Conservation (phyloP, 805 yeast genomes). For the Saccharomycopsis lassenensis region DNA sequence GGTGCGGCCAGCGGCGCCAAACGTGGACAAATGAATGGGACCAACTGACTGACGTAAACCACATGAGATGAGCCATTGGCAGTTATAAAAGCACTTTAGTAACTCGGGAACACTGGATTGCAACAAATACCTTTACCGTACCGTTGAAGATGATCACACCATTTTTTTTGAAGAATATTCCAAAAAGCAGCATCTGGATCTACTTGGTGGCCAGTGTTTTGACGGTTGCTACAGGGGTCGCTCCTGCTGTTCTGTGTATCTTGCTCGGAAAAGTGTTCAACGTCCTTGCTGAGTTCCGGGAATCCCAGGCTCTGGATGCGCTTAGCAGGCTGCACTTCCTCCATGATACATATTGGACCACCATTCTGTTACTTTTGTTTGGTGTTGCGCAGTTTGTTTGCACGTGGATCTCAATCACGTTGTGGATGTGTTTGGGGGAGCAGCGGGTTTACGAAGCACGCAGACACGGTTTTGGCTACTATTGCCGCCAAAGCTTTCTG, state of each 20-base stretch:
- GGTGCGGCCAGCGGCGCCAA: background rate
- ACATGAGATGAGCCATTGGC: background rate
- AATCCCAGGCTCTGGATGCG: background rate
- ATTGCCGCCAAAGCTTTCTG: slow-evolving; percentile 35
- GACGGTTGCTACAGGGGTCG: slow-evolving; percentile 42
- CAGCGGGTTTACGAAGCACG: slow-evolving; percentile 52
- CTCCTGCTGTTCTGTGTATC: slow-evolving; percentile 51
- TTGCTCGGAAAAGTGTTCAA: slow-evolving; percentile 57
- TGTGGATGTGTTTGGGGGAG: slow-evolving; percentile 69
- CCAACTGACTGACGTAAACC: background rate
- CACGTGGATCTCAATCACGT: slow-evolving; percentile 42
- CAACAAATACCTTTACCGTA: too few species aligned
- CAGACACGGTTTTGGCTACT: slow-evolving; percentile 29
- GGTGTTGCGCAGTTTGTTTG: slow-evolving; percentile 36
- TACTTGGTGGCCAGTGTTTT: slow-evolving; percentile 25
- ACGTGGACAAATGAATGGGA: background rate
- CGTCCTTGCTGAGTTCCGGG: slow-evolving; percentile 25
- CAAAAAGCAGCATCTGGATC: slow-evolving; percentile 11
- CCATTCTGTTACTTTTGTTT: slow-evolving; percentile 33
- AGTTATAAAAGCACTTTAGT: background rate
- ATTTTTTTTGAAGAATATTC: too few species aligned
- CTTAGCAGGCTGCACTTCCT: too few species aligned
- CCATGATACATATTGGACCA: slow-evolving; percentile 27
- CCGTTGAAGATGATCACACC: too few species aligned
- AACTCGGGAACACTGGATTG: too few species aligned